Base-by-base conservation (phyloP, 805 yeast genomes). In the Candida taoyuanica region DNA sequence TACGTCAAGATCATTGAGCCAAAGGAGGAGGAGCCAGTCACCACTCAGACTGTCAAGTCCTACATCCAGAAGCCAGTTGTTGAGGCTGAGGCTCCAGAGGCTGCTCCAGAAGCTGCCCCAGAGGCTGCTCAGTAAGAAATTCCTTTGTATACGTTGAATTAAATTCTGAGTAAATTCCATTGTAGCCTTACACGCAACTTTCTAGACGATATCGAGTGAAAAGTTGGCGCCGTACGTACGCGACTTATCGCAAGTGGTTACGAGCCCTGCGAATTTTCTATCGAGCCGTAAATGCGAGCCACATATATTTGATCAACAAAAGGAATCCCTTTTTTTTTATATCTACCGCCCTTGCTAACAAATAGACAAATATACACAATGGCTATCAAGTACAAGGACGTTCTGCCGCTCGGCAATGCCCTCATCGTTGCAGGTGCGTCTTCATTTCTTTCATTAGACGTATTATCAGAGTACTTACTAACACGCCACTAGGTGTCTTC, bases 1-100 rank as follows among this genome's bases (percentile, higher is more conserved):
- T 87, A 82, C 70, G 96, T 89, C 70, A 76, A 78, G 71, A 83
- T 89, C 64, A 68, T 77, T 60, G 95, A 86, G 70, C 95, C 96
- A 72, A 89, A 89, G 84, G 96, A 88, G 64, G 96, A 89, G 65
- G 86, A 79, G 67, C 72, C 68, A 52, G 70, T 83, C 61, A 73
- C 78, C 57, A 87, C 81, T 64, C 95, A 95, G 66, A 68, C 77
- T 56, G 95, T 85, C 66, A 81, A 77, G 68, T 78, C 78, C 67
- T 82, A 85, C 86, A 62, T 56, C 48, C 53, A 56, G 46, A 71
- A 66, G 49, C 50, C 48, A 40, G 58, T 40, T 39, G 49, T 37
- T 34, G 42, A 29, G 28, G 39, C 16, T 31, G 42, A 42, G 23
- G 50, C 43, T 42, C 46, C 47, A 29, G 48, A 39, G 36, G 43